These are phyloP conservation scores for Eucalyptus erythrocorys DNA, from an alignment of 345 rosid genomes.

Conservation along the genomic window DNA sequence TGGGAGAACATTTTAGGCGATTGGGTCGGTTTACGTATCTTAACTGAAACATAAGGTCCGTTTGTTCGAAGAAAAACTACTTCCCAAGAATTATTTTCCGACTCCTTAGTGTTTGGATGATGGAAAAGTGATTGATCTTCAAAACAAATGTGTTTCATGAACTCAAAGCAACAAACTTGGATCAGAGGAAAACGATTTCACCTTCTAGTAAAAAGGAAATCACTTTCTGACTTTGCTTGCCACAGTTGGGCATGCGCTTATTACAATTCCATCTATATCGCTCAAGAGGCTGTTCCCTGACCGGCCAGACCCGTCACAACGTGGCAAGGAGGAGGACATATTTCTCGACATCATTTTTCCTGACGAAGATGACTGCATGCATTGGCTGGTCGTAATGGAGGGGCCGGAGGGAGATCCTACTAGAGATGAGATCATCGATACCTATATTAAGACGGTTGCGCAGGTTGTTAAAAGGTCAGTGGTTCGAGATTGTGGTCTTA, in stretches of 20 bases:
- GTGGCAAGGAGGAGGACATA: rapidly evolving
- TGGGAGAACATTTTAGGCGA: background rate
- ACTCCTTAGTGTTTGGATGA: background rate
- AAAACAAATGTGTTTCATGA: background rate
- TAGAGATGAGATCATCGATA: slow-evolving; percentile 78
- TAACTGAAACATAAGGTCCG: no score
- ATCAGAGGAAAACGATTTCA: background rate
- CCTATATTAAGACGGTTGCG: slow-evolving; percentile 72
- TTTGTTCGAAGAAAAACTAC: no score
- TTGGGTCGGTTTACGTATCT: background rate
- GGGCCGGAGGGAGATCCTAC: slow-evolving; percentile 55
- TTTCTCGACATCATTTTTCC: rapidly evolving
- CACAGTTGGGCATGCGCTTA: background rate
- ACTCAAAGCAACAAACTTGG: background rate
- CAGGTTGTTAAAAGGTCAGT: slow-evolving; percentile 62
- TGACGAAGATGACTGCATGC: slow-evolving; percentile 52
- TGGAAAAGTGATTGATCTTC: background rate
- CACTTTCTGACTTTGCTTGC: background rate
- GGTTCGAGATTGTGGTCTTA: background rate
- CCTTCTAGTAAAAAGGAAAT: background rate
- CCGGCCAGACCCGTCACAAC: no score
- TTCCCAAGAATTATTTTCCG: background rate
- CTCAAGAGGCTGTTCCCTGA: no score
- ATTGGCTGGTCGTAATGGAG: slow-evolving; percentile 90
- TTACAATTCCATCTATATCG: background rate